Base-by-base conservation (phyloP, 2,329 filamentous ascomycete species). In the Ceratocystis ficicola region DNA sequence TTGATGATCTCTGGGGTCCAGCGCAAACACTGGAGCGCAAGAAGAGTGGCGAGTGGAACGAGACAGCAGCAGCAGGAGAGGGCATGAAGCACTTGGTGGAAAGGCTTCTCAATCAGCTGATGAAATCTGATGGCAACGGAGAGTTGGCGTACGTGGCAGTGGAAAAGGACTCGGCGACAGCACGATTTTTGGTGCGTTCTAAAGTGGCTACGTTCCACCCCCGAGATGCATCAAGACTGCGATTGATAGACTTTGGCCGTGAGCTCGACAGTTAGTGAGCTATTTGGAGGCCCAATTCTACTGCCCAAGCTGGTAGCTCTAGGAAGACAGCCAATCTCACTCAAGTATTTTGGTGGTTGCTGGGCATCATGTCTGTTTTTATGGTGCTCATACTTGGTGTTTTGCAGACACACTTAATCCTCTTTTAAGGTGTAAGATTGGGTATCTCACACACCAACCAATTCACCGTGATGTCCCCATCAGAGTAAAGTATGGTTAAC, bases 121-220 rank as follows among this genome's bases (percentile, higher is more conserved):
- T 81, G 61, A 79, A 82, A 66, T 79, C 81, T 0, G 78, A 76
- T 44, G 83, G 81, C 0, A 80, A 83, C 69, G 80, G 76, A 66
- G 80, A 80, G 57, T 79, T 80, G 17, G 79, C 82, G 1, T 87
- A 86, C 71, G 78, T 87, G 61, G 76, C 77, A 61, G 75, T 87
- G n/a, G 70, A 77, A 17, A 78, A 80, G 66, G 85, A 87, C 71
- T 83, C 84, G 59, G 83, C 85, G 1, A 82, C 83, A 12, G 82
- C 81, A 1, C 79, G 85, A 69, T 87, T 87, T 70, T 75, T 87
- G 25, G 82, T 87, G 44, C 76, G 85, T 65, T 84, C 83, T 46
- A 86, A 86, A 71, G 84, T 86, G 50, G 85, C 85, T 2, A 81
- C 84, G 70, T 86, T 87, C 70, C 84, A 88, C 70, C 84, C 83